Base-by-base conservation (phyloP, 2,329 filamentous ascomycete species). In the Cladorrhinum sp. region DNA sequence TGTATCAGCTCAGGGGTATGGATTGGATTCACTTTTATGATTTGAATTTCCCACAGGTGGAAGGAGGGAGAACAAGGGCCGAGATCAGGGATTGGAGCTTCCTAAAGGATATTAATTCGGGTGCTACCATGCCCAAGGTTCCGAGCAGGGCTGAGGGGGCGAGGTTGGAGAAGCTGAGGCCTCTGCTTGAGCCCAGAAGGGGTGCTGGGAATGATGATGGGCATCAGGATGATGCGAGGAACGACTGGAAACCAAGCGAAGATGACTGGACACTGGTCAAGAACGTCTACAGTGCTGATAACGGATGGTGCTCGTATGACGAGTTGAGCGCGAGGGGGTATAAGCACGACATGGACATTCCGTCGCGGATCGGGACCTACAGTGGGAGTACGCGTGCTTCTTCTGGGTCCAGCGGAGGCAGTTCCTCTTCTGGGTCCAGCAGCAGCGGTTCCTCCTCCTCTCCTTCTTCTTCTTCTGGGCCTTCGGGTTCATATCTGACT, bases 1-100 rank as follows among this genome's bases (percentile, higher is more conserved):
- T 83, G 2, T 67, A 73, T 12, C 68, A 73, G 23, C 74, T 83
- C 3, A 76, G 81, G 1, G 80, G 79, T 0, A 63, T 83, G 50
- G 59, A 68, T 1, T 68, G 67, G n/a, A 60, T 81, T 0, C 69
- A 72, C 0, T 76, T 81, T 56, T 77, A 75, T 59, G 78, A 82
- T 58, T 70, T 74, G 2, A 7, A 45, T 6, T 66, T 74, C 20
- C 60, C 65, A 12, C 60, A 64, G 1, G 13, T 50, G 1, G 18
- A 57, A 1, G 1, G 57, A 2, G 63, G 65, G 1, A 36, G 27
- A 6, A 24, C 57, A 2, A 59, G 64, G 1, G 24, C 38, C 6
- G n/a, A 22, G 0, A 70, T 77, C 2, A 60, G 68, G 0, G 75
- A 78, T 22, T 72, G 67, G 68, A 69, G 68, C 0, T 76, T 76